Evolutionary conservation across 2,329 filamentous ascomycete genomes (phyloP), one percentile per base, ranked within the genome.

Genomic region (Ramularia endophylla): DNA sequence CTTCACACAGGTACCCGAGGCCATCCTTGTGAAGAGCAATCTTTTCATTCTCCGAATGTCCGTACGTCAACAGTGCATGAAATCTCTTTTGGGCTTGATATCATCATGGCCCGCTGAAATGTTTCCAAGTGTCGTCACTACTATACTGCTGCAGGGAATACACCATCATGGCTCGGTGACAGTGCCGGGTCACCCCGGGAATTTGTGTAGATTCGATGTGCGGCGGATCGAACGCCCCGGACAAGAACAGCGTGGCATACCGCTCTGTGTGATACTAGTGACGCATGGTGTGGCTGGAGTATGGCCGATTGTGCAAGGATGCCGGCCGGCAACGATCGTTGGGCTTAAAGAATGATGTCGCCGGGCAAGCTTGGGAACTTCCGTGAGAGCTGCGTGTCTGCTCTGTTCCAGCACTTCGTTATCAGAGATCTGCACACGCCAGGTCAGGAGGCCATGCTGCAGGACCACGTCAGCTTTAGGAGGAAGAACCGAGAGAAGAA

Each of bases 391-490:
- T 46, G 35, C 37, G 37, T 25, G 18, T 35, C 27, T 46, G 30
- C 16, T 25, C 6, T 25, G 22, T 25, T 6, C 22, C 22, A 25
- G 22, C 22, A 6, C 22, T n/a, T n/a, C n/a, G n/a, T n/a, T 22
- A 27, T 17, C 25, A 29, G 20, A 37, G 48, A 51, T 51, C 43
- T 40, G 43, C 45, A 27, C 34, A n/a, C 25, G 32, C 17, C 15
- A 11, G 40, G 43, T 42, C 43, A 44, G 40, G 35, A 37, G 38
- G 48, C 40, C 18, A 12, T 30, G 38, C 32, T 48, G 48, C 48
- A 48, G 41, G 46, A 51, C 45, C 47, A 39, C 48, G 48, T 51
- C 45, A 50, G 44, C 44, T 40, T 44, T 19, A 30, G 36, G 36
- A 32, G 27, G 40, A 47, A 28, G 8, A 18, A 25, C 40, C 38